Evolutionary conservation across 1,139 yeast species (phyloP).

Genomic region (Petasospora fabianii): DNA sequence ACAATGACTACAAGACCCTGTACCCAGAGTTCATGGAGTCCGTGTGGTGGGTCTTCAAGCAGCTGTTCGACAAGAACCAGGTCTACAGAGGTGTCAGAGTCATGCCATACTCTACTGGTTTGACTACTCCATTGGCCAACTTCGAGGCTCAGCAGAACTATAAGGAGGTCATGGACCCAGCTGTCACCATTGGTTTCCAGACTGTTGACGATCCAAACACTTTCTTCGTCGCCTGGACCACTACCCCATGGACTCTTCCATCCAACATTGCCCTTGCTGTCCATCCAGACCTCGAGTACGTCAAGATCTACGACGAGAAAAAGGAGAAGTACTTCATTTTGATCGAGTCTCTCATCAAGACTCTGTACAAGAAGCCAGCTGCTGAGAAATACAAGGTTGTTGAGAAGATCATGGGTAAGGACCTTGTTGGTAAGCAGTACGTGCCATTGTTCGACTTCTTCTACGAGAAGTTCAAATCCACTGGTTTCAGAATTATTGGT

Average conservation of each 20-base stretch:
- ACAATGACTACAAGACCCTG: conserved; percentile 94
- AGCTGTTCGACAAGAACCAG: conserved; percentile 75
- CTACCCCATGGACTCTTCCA: conserved; percentile 99
- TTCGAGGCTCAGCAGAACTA: conserved; percentile 98
- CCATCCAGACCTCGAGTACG: conserved; percentile 85
- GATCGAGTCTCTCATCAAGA: conserved; percentile 73
- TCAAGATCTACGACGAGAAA: conserved; percentile 87
- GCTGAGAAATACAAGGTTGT: conserved; percentile 82
- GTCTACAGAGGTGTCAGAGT: conserved; percentile 95
- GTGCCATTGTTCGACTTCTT: conserved; percentile 83
- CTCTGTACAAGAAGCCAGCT: conserved; percentile 91
- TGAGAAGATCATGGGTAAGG: conserved; percentile 74
- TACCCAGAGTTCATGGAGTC: conserved; percentile 97
- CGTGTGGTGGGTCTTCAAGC: conserved; percentile 98
- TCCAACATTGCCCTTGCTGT: conserved; percentile 91
- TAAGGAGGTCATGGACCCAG: conserved; percentile 96
- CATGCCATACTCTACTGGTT: conserved; percentile 98
- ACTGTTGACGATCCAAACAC: conserved; percentile 77
- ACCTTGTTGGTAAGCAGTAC: conserved; percentile 74
- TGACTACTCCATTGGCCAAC: conserved; percentile 93
- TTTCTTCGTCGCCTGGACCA: conserved; percentile 93
- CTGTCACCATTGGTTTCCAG: conserved; percentile 89
- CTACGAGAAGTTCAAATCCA: conserved; percentile 65
- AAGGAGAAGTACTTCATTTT: conserved; percentile 76
- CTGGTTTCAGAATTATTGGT: conserved; percentile 75